Evolutionary conservation across 2,329 filamentous ascomycete species (phyloP), one percentile per base, ranked within the genome.

Genomic region (Leptographium radiaticola): DNA sequence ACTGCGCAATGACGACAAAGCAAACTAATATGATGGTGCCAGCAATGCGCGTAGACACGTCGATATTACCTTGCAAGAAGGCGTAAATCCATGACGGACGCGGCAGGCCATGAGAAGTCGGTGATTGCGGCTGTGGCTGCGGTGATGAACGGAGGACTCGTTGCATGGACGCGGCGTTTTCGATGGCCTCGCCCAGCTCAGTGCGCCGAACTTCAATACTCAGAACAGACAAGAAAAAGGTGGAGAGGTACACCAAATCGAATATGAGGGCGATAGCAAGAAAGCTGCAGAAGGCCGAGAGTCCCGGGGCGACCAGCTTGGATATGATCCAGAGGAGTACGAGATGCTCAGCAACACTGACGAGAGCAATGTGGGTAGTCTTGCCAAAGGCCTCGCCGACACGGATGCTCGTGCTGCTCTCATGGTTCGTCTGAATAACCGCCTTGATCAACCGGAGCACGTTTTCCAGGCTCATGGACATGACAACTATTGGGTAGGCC

Each of bases 361-460:
- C 79, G 20, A 89, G 69, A 6, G 84, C 84, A 47, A 87, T 70
- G 59, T 85, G 82, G 0, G 83, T 82, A 6, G 86, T 86, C 59
- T 87, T 75, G 12, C 86, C 86, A 58, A 90, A 79, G 1, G 86
- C 87, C 57, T 86, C 77, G 1, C 84, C 83, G 43, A 91, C 84
- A 49, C 87, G 77, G 54, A 75, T 76, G 53, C 82, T 81, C 5
- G 84, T 86, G 55, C 75, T 80, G 64, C 84, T 77, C 58, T 87
- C 81, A 0, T 83, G 73, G 0, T 84, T 82, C 1, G 84, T 88
- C 53, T 83, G 72, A 38, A 90, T 81, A 42, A 90, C 84, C 8
- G 84, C 81, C 62, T 89, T 89, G 65, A 90, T 87, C 39, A 90
- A 71, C 18, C 86, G 76, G 62, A 89, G 85, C 58, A 87, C 86